A percentile compares a stretch with the other conserved stretches of the same genome.
Conservation (phyloP, 495 filamentous ascomycete species). For the Aspergillus diversus region DNA sequence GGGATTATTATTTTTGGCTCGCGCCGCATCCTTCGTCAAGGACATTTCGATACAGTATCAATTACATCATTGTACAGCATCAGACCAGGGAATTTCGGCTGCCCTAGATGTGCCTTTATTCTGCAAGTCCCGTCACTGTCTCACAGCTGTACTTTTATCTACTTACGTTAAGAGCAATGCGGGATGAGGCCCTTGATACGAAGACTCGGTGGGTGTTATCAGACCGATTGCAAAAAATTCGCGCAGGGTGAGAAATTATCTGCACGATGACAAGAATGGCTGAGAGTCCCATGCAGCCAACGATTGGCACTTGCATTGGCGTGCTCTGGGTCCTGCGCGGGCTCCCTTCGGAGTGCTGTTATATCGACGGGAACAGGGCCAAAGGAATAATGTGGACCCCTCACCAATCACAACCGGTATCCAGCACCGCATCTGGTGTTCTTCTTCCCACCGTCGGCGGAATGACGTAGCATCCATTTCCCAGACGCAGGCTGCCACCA, state of each 20-base stretch:
- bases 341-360: not conserved
- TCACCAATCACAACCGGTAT: not conserved
- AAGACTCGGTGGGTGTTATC: not conserved
- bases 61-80: constrained; percentile 4
- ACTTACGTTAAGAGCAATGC: too few species aligned
- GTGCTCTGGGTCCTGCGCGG: not conserved
- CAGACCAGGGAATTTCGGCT: not conserved
- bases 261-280: constrained; percentile 10
- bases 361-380: not conserved
- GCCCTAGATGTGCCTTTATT: too few species aligned
- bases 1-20: not conserved
- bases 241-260: not conserved
- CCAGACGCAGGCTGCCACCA: constrained; percentile 4
- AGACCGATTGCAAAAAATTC: not conserved
- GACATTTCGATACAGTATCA: not conserved
- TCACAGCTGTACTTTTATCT: not conserved
- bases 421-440: not conserved
- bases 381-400: not conserved
- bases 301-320: not conserved
- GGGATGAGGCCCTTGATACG: not conserved
- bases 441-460: not conserved
- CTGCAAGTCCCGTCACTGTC: not conserved
- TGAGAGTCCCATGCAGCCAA: not conserved
- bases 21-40: not conserved
- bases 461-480: constrained; percentile 10